Percentiles rank a stretch among this genome's conserved stretches.
phyloP scores from a whole-genome alignment of 2,329 filamentous ascomycete species.

The Coleophoma eucalyptorum region DNA sequence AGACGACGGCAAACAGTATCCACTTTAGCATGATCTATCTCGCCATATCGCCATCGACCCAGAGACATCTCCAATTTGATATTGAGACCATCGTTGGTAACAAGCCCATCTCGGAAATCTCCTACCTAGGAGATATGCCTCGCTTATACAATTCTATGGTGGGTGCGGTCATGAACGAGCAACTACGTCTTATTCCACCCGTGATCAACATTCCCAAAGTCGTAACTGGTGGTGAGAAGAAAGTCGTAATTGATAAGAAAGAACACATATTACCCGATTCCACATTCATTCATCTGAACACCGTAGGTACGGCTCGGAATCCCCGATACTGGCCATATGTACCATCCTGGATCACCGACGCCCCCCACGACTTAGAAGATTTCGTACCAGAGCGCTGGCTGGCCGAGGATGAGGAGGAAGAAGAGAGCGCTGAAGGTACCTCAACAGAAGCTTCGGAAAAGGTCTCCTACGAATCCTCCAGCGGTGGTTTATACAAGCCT shows the following conservation, averaged over 20 bases:
- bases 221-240: slow-evolving; percentile 11
- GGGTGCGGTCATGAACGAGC: slow-evolving; percentile 39
- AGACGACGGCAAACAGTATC: slow-evolving; percentile 19
- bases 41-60: slow-evolving; percentile 13
- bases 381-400: slow-evolving; percentile 45
- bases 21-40: slow-evolving; percentile 22
- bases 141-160: slow-evolving; percentile 22
- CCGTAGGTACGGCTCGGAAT: slow-evolving; percentile 44
- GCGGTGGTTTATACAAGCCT: slow-evolving; percentile 16
- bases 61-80: slow-evolving; percentile 18
- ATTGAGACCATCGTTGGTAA: slow-evolving; percentile 22
- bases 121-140: slow-evolving; percentile 17
- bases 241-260: slow-evolving; percentile 11
- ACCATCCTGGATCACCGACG: slow-evolving; percentile 7
- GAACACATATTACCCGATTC: slow-evolving; percentile 15
- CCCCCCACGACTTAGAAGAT: slow-evolving; percentile 35
- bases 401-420: background rate
- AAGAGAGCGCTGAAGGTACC: background rate
- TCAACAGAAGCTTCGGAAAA: slow-evolving; percentile 1
- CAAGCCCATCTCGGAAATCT: slow-evolving; percentile 10
- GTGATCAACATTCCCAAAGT: slow-evolving; percentile 52
- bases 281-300: slow-evolving; percentile 40
- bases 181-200: slow-evolving; percentile 49
- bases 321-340: slow-evolving; percentile 48
- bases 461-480: slow-evolving; percentile 6